phyloP scores from a whole-genome alignment of 1,284 basidiomycete genomes.

The Naganishia cerealis region DNA sequence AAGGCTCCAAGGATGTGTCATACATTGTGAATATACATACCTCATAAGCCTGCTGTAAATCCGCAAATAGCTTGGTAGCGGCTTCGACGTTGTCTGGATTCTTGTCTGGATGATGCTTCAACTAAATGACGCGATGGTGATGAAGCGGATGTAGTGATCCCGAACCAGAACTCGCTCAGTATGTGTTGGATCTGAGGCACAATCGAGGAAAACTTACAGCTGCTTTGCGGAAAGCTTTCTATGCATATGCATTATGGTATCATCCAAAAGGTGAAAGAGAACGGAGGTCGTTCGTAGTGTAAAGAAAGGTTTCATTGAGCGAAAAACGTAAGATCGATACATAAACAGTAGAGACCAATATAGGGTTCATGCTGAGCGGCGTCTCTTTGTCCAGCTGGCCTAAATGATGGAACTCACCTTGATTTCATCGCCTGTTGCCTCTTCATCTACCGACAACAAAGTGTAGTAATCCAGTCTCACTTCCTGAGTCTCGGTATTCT shows the following conservation, averaged over 20 bases:
- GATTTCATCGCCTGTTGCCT: constrained; percentile 81
- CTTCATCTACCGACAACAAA: constrained; percentile 73
- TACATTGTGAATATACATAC: constrained; percentile 54
- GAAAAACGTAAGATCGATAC: neutral
- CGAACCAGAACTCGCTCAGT: neutral
- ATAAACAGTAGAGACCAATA: too few species aligned
- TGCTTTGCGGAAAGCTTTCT: constrained; percentile 78
- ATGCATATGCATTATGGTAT: neutral
- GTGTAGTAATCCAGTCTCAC: constrained; percentile 68
- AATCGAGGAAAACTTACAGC: constrained; percentile 56
- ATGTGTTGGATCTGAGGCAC: neutral
- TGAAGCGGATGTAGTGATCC: constrained; percentile 1
- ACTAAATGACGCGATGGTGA: constrained; percentile 39
- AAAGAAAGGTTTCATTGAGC: neutral
- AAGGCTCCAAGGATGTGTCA: neutral
- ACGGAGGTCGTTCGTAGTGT: neutral
- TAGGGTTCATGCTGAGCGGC: too few species aligned
- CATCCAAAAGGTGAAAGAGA: neutral
- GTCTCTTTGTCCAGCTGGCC: too few species aligned
- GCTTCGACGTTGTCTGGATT: constrained; percentile 78
- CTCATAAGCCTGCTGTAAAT: constrained; percentile 92
- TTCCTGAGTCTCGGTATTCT: constrained; percentile 3
- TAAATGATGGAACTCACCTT: constrained; percentile 59
- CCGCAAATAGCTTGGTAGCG: constrained; percentile 82
- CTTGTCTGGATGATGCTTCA: constrained; percentile 87